Evolutionary conservation across 2,329 filamentous ascomycete species (phyloP), one percentile per base, ranked within the genome.

Genomic region (Ceratocystis lukuohia): DNA sequence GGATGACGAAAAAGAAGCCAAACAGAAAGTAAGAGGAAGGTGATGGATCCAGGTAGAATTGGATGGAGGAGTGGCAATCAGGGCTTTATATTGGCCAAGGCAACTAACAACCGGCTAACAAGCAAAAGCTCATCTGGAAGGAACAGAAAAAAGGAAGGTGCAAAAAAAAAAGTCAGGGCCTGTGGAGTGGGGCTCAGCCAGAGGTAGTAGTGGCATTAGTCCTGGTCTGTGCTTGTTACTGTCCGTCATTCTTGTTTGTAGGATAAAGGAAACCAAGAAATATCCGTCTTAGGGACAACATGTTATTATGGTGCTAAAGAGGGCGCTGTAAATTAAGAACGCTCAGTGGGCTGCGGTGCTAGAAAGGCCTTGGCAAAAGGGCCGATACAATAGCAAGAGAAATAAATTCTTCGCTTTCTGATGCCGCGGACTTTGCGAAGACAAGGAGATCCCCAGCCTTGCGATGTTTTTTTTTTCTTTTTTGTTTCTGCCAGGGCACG

Each of bases 111-210:
- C 62, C 20, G 22, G 50, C 37, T 57, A 57, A 57, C 25, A 33
- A 22, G 33, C 33, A 41, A 41, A 41, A 41, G 37, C 37, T 10
- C 25, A 8, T 45, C 48, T 25, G 64, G 50, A 50, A 50, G 37
- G 44, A 59, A 48, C 22, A 17, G 8, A 57, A 45, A 62, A 62
- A 63, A 33, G n/a, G 61, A 50, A 50, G 30, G 45, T 50, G 28
- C 53, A 53, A 25, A 44, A 68, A 68, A 68, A 61, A 64, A 63
- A 44, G 28, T 68, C 64, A 68, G 67, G 64, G 61, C 64, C 67
- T 68, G 67, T 68, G 64, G 64, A 53, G 67, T 68, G 67, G 67
- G 67, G 67, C 64, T 56, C 48, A 50, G 12, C 22, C 15, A n/a
- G 53, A 57, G 53, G 53, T 48, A 33, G 53, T 33, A 53, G 48